These are phyloP conservation scores for Ambispora gerdemannii DNA, from an alignment of 192 early-diverging fungal genomes.

Conservation along the genomic window DNA sequence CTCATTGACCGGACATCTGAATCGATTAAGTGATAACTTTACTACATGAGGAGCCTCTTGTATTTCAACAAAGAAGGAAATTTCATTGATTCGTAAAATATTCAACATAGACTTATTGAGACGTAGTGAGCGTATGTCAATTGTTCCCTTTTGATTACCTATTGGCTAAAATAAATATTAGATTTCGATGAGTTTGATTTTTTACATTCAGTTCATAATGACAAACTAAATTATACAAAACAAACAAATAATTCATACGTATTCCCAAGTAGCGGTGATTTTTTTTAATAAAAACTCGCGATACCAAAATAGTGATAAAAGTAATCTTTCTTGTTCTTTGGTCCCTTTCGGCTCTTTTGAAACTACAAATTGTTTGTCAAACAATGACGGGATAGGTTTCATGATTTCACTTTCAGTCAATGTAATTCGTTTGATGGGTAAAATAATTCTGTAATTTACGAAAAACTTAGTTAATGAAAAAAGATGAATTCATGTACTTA, in stretches of 20 bases:
- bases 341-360: conserved; percentile 50
- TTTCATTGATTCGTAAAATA: conserved; percentile 60
- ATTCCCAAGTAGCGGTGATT: conserved; percentile 46
- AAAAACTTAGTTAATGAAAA: neutral
- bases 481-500: neutral
- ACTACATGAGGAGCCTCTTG: conserved; percentile 29
- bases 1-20: conserved; percentile 45
- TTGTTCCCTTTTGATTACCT: conserved; percentile 37
- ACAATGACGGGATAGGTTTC: conserved; percentile 63
- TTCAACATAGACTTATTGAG: conserved; percentile 52
- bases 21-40: conserved; percentile 37
- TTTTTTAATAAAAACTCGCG: conserved; percentile 60
- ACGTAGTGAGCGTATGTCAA: conserved; percentile 55
- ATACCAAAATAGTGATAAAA: conserved; percentile 73
- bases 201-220: neutral
- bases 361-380: conserved; percentile 78
- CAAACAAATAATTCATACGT: conserved; percentile 32
- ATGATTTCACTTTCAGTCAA: conserved; percentile 46
- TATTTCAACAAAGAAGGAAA: conserved; percentile 53
- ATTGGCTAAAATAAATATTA: conserved; percentile 11
- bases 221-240: neutral
- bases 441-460: conserved; percentile 49
- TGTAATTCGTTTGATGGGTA: conserved; percentile 63
- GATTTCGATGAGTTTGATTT: too few relatives aligned
- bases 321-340: conserved; percentile 51